phyloP scores from a whole-genome alignment of 495 filamentous ascomycete species.

The Neurospora pannonica region DNA sequence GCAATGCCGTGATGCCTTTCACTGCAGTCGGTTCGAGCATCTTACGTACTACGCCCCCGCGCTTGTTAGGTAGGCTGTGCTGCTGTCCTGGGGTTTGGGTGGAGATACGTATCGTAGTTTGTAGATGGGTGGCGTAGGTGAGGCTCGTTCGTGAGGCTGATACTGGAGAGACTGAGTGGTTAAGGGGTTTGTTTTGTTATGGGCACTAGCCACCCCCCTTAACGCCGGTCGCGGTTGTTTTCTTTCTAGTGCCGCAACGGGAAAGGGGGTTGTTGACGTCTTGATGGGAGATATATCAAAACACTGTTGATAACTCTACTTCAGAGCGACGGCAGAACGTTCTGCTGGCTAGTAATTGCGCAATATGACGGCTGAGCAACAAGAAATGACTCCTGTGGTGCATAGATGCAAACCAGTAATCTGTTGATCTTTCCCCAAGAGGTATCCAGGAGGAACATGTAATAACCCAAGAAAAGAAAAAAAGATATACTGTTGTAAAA shows the following conservation, averaged over 20 bases:
- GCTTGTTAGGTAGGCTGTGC: not conserved
- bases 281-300: not conserved
- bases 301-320: not conserved
- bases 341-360: not conserved
- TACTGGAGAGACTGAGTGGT: not conserved
- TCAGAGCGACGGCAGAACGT: not conserved
- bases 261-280: not conserved
- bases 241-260: not conserved
- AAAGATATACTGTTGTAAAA: not conserved
- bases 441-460: not conserved
- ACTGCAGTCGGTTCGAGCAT: not conserved
- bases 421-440: not conserved
- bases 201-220: not conserved
- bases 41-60: not conserved
- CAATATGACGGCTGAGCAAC: not conserved
- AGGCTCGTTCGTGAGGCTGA: not conserved
- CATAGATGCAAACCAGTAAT: not conserved
- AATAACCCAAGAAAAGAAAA: not conserved
- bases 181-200: not conserved
- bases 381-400: not conserved
- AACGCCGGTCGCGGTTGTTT: not conserved
- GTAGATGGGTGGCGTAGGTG: not conserved
- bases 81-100: not conserved
- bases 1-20: not conserved
- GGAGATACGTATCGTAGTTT: not conserved